Conservation (phyloP, 371 early-diverging fungal species). For the Globomyces sp. region DNA sequence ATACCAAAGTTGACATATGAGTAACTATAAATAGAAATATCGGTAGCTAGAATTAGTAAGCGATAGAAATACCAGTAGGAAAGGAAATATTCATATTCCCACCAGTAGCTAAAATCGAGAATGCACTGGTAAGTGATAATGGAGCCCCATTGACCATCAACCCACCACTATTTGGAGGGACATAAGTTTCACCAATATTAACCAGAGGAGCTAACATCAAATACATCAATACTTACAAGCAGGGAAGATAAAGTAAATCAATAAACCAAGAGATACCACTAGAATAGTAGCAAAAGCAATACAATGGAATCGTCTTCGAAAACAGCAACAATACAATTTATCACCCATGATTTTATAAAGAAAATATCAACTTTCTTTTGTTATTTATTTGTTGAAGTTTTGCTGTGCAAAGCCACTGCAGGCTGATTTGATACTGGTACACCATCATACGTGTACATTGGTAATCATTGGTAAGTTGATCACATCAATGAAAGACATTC, state of each 20-base stretch:
- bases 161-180: not conserved
- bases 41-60: not conserved
- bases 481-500: too few species aligned
- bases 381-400: too few species aligned
- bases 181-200: not conserved
- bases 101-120: too few species aligned
- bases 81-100: not conserved
- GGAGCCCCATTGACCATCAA: not conserved
- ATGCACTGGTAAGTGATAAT: not conserved
- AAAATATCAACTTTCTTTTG: too few species aligned
- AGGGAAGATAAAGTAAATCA: conserved; percentile 1
- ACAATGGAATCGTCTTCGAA: too few species aligned
- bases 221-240: not conserved
- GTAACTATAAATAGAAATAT: conserved; percentile 1
- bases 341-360: too few species aligned
- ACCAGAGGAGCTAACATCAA: not conserved
- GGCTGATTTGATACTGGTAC: too few species aligned
- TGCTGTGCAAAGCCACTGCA: too few species aligned
- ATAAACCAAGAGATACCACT: not conserved
- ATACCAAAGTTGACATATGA: conserved; percentile 1
- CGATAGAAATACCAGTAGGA: not conserved
- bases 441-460: too few species aligned
- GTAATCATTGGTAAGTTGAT: too few species aligned
- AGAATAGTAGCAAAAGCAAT: not conserved
- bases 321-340: too few species aligned